Base-by-base conservation (phyloP, 2,329 filamentous ascomycete species). In the Purpureocillium takamizusanense region DNA sequence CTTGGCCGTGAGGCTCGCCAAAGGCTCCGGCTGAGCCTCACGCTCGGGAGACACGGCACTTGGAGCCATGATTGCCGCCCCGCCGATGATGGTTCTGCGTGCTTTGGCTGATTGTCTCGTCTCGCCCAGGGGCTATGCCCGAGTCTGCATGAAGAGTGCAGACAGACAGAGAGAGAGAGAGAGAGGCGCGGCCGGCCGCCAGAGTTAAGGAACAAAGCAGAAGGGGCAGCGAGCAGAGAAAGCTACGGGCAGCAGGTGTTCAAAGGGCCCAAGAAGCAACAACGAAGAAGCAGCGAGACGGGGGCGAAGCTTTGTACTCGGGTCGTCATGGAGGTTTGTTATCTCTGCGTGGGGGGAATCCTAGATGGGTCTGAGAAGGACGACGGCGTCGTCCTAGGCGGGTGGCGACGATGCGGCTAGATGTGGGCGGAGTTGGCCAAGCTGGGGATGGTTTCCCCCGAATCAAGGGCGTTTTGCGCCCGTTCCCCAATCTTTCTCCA, bases 1-100 rank as follows among this genome's bases (percentile, higher is more conserved):
- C 34, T 72, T 62, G 38, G 81, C 78, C 2, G 86, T 92, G 36
- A 95, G 62, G 32, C 53, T 46, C 12, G 57, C 57, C 40, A 64
- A 43, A 9, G 56, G 51, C 33, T 59, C 56, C 29, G 55, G 49
- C 34, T 53, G 52, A 28, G 46, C 38, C 14, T 66, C 61, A 43
- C 59, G 59, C 45, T 70, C 63, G 17, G 73, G 68, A 17, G 72
- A 70, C 46, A 77, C 53, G 47, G 73, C 72, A 44, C 59, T 70
- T 10, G 76, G 75, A 33, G 76, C 70, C 76, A 80, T 80, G 25
- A 18, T 29, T 18, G 23, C 18, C 28, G 9, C 17, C 28, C 4
- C 25, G 25, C 33, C 38, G 30, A 10, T 13, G 30, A 10, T 13
- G 37, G 7, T 16, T 15, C 15, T n/a, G 5, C 6, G 28, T 30